A percentile compares a stretch with the other conserved stretches of the same genome.
phyloP scores from a whole-genome alignment of 345 rosid genomes.

The Mallotus nudiflorus region DNA sequence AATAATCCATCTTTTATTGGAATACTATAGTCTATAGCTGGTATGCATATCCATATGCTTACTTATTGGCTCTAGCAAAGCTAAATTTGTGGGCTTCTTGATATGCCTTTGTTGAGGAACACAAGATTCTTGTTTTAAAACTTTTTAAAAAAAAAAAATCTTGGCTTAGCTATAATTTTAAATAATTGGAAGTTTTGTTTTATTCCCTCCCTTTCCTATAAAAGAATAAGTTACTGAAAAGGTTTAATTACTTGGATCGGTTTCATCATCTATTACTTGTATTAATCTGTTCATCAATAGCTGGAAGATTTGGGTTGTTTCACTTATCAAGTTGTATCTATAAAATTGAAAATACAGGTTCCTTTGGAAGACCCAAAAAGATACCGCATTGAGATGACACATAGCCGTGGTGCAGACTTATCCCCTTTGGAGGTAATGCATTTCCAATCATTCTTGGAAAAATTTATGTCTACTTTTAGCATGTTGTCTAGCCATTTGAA shows the following conservation, averaged over 20 bases:
- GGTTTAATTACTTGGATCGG: not conserved
- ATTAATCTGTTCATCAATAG: not conserved
- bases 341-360: slow-evolving; percentile 46
- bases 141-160: not conserved
- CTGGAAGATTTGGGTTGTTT: not conserved
- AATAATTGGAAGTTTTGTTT: not conserved
- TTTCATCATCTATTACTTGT: not conserved
- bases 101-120: not conserved
- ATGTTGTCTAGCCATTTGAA: not conserved
- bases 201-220: too few species aligned
- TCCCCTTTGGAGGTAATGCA: slow-evolving; percentile 81
- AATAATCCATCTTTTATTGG: not conserved
- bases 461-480: not conserved
- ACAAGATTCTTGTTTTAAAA: too few species aligned
- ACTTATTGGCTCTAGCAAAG: not conserved
- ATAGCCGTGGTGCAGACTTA: slow-evolving; percentile 97
- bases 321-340: not conserved
- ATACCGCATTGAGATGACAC: slow-evolving; percentile 85
- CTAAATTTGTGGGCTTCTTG: slow-evolving; percentile 3
- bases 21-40: not conserved
- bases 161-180: too few species aligned
- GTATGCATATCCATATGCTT: too few species aligned
- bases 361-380: slow-evolving; percentile 83
- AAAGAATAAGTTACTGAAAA: not conserved
- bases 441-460: not conserved